Evolutionary conservation across 2,329 filamentous ascomycete genomes (phyloP).

Genomic region (Lasiodiplodia hormozganensis): DNA sequence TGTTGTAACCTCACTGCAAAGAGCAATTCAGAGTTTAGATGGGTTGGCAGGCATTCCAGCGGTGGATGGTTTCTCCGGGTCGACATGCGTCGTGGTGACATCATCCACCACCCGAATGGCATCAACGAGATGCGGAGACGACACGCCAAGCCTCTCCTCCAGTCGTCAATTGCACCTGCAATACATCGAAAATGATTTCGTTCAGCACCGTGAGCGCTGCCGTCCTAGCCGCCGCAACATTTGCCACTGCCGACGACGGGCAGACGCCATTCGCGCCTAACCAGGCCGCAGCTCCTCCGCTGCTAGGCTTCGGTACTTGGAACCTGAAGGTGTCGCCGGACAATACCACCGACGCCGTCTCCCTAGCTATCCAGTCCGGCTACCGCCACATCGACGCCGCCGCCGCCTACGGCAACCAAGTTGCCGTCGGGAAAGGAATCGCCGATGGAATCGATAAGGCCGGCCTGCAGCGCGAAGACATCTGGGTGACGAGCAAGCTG

Average conservation of each 20-base stretch:
- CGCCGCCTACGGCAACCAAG: slow-evolving; percentile 53
- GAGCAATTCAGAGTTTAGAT: not conserved
- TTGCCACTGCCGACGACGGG: slow-evolving; percentile 7
- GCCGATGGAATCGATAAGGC: slow-evolving; percentile 42
- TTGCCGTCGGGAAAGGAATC: slow-evolving; percentile 53
- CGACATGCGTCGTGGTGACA: not conserved
- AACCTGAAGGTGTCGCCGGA: slow-evolving; percentile 40
- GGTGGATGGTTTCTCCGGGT: slow-evolving; percentile 7
- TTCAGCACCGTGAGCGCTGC: slow-evolving; percentile 15
- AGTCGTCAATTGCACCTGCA: not conserved
- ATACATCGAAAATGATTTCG: slow-evolving; percentile 7
- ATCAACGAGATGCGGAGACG: slow-evolving; percentile 15
- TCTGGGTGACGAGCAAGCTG: slow-evolving; percentile 50
- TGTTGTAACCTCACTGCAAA: not conserved
- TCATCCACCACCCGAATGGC: slow-evolving; percentile 9
- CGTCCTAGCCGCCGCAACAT: not conserved
- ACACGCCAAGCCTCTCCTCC: slow-evolving; percentile 6
- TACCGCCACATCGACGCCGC: slow-evolving; percentile 62
- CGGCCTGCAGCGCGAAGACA: slow-evolving; percentile 42
- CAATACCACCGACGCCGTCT: slow-evolving; percentile 47
- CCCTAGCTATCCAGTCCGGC: slow-evolving; percentile 53
- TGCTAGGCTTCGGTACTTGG: slow-evolving; percentile 49
- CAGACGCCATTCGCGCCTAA: slow-evolving; percentile 21
- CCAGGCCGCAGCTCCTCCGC: slow-evolving; percentile 32
- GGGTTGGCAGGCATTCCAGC: not conserved